Conservation (phyloP, 2,329 filamentous ascomycete genomes). For the Clarireedia sp. region DNA sequence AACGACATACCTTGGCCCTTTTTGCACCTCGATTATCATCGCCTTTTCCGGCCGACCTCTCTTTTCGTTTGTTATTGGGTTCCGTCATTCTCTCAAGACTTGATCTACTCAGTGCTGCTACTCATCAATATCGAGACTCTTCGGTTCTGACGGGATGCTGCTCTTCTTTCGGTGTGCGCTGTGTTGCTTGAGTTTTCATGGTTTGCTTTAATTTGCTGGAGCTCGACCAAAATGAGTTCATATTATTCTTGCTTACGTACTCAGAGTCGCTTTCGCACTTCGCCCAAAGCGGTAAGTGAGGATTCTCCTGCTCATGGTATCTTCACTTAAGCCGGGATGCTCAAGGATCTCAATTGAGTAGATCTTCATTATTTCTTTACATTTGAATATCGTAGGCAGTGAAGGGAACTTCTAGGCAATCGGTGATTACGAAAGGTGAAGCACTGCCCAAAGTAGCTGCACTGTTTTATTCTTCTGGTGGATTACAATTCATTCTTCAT, state of each 20-base stretch:
- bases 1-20: conserved; percentile 6
- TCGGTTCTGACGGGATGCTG: neutral
- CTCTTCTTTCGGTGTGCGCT: too few relatives aligned
- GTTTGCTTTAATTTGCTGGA: too few relatives aligned
- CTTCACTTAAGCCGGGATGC: neutral
- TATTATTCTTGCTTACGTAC: neutral
- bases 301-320: neutral
- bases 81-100: neutral
- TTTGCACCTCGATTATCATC: conserved; percentile 9
- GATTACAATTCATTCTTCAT: neutral
- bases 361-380: too few relatives aligned
- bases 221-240: neutral
- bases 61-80: conserved; percentile 13
- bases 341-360: neutral
- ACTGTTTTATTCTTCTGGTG: neutral
- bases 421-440: too few relatives aligned
- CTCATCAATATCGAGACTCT: neutral
- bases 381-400: too few relatives aligned
- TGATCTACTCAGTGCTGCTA: neutral
- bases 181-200: too few relatives aligned
- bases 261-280: neutral
- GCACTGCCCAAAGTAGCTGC: too few relatives aligned
- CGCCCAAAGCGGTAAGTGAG: neutral
- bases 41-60: conserved; percentile 3
- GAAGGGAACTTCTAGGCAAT: too few relatives aligned